Base-by-base conservation (phyloP, 331 rosid species). In the Pyrus hybrid region DNA sequence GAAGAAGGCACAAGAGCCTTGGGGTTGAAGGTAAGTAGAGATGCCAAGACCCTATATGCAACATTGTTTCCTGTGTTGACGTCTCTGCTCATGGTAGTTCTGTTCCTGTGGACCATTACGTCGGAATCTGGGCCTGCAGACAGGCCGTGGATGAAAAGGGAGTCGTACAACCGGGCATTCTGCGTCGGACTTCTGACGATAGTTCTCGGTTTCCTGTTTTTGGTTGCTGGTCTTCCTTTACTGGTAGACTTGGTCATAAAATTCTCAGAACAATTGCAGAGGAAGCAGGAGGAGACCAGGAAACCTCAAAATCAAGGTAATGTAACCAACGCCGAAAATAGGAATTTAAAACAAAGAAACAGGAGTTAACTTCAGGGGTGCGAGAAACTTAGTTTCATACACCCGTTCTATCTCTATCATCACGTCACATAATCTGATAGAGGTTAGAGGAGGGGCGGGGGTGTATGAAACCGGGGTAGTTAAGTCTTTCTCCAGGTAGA, bases 181-280 rank as follows among this genome's bases (percentile, higher is more conserved):
- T 77, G 61, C 8, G 41, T 86, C 33, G 92, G 88, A 32, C 77
- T 75, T 3, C 62, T 86, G 66, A 86, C 84, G 16, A 67, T 88
- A 82, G 76, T 90, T 72, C 75, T 85, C 16, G 89, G 89, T 22
- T 64, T 88, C 82, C 7, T 88, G 61, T 78, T 88, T 63, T 49
- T 85, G 64, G 80, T 51, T 28, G 67, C 80, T 13, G 91, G 91
- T 70, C 67, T 88, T 68, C 91, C 93, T 68, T 80, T 90, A 30
- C 76, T 90, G 16, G 79, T 80, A 3, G 83, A 85, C 67, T 74
- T 90, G 82, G 77, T 78, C 63, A 76, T 83, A n/a, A 76, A 76
- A 65, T 78, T 87, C 79, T 80, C 81, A 8, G 79, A 82, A 68
- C 84, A 82, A 76, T n/a, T 87, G 63, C 85, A 57, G 35, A 72